Evolutionary conservation across 495 filamentous ascomycete genomes (phyloP), one percentile per base, ranked within the genome.

Genomic region (Podospora fimiseda): DNA sequence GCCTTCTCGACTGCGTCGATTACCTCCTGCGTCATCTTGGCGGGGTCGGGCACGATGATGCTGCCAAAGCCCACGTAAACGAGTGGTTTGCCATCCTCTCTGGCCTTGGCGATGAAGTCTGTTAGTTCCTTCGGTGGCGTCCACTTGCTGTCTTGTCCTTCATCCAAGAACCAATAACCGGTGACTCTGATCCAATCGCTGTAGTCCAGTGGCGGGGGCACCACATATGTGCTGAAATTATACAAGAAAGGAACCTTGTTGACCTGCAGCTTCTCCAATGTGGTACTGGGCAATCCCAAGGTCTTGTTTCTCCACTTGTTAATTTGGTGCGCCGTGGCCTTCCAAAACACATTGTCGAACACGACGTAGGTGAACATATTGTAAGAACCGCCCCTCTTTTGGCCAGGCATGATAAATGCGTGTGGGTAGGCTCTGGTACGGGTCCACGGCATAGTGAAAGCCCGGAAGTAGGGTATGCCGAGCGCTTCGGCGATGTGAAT

Each of bases 401-500:
- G 83, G 48, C 91, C 87, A 9, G 89, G 89, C 33, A 95, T 90
- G n/a, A 89, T 86, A 71, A 98, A 98, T 5, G 93, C 94, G 72
- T 98, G 93, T 11, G 93, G 93, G 61, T 98, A 98, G 2, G 94
- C 89, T 46, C 94, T 77, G 19, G 93, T 98, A 41, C 91, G 83
- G 0, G 94, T 92, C 93, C 93, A 98, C 13, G 93, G 94, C 93
- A 98, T 98, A 15, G 92, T 93, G 68, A 98, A 98, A 0, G 90
- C 94, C 54, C 93, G 83, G 76, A 97, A 97, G 63, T 98, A 98
- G 5, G 93, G 93, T 46, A 98, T 94, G 27, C 79, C 77, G 4
- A 98, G 77, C 6, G 90, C 90, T 70, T 98, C 94, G n/a, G 93
- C 93, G 55, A 98, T 96, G 66, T 98, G 93, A 40, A 98, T 96